Base-by-base conservation (phyloP, 768 basidiomycete genomes). In the Daedaleopsis sinensis region DNA sequence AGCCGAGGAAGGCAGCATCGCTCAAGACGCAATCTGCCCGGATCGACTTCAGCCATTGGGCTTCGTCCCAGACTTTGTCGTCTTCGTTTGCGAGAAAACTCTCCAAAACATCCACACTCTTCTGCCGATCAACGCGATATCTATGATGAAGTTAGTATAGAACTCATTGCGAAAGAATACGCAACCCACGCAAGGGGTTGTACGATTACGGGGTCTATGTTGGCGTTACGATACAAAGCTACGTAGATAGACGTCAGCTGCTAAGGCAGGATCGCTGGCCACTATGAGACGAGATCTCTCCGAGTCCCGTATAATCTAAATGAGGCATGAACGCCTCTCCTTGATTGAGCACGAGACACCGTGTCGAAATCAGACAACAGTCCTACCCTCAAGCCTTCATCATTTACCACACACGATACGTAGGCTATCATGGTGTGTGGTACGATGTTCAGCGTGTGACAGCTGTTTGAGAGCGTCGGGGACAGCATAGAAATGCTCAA, bases 181-280 rank as follows among this genome's bases (percentile, higher is more conserved):
- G 8, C 27, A 35, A 76, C 86, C 71, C 71, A 92, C 84, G 91
- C 91, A 61, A 92, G 75, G 56, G 91, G 91, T 70, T 93, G 91
- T 8, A 88, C 84, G 43, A 93, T 88, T 48, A 92, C 86, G 9
- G 91, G 90, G 70, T 93, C 91, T 44, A 93, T 88, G 57, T 88
- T 80, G 11, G 88, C 86, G 71, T 83, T 81, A 49, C 90, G 83
- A 74, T 92, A 92, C 39, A 70, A 62, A 4, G 89, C 90, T 72
- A 21, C 2, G 18, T 6, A 2, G 8, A 19, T 5, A 39, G 38
- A 39, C 8, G 59, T 50, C n/a, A 47, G 43, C 23, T 32, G 27
- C 27, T 3, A 32, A 32, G 27, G n/a, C n/a, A n/a, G n/a, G n/a
- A n/a, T n/a, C n/a, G n/a, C n/a, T n/a, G 27, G 27, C 27, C 27